Percentiles rank a stretch among this genome's conserved stretches.
Conservation (phyloP, 2,329 filamentous ascomycete genomes). For the Pseudogymnoascus sp. region DNA sequence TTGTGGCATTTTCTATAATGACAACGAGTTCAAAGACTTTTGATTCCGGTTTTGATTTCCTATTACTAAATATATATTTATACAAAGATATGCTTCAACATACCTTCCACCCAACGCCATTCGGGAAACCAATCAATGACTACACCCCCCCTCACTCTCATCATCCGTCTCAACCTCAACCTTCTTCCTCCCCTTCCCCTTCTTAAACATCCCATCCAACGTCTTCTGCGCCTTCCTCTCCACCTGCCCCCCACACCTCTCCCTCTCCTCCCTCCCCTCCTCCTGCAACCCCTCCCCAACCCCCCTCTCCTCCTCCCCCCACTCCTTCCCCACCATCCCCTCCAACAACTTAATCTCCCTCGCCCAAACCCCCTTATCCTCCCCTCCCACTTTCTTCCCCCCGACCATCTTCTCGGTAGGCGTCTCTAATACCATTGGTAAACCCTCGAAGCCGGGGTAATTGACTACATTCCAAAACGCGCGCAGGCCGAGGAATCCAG, state of each 20-base stretch:
- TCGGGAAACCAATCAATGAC: conserved; percentile 13
- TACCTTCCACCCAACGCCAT: not conserved
- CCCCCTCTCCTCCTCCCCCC: conserved; percentile 60
- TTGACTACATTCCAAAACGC: conserved; percentile 92
- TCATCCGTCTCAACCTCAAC: conserved; percentile 23
- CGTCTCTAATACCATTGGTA: conserved; percentile 95
- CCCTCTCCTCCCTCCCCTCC: conserved; percentile 61
- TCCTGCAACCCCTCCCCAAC: conserved; percentile 58
- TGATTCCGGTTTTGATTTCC: not conserved
- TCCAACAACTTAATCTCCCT: conserved; percentile 92
- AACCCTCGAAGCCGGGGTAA: conserved; percentile 59
- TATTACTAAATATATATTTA: not conserved
- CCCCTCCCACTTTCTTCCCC: conserved; percentile 48
- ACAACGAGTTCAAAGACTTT: not conserved
- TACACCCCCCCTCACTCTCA: conserved; percentile 22
- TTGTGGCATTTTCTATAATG: not conserved
- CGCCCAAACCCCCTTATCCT: conserved; percentile 82
- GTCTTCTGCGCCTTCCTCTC: conserved; percentile 56
- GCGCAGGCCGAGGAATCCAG: conserved; percentile 80
- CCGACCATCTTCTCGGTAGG: conserved; percentile 67
- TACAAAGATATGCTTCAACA: not conserved
- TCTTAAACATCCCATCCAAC: conserved; percentile 31
- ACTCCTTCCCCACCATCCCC: conserved; percentile 74
- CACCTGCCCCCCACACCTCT: conserved; percentile 68
- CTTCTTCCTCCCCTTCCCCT: conserved; percentile 29